Base-by-base conservation (phyloP, 345 rosid genomes). In the Camelina sativa region DNA sequence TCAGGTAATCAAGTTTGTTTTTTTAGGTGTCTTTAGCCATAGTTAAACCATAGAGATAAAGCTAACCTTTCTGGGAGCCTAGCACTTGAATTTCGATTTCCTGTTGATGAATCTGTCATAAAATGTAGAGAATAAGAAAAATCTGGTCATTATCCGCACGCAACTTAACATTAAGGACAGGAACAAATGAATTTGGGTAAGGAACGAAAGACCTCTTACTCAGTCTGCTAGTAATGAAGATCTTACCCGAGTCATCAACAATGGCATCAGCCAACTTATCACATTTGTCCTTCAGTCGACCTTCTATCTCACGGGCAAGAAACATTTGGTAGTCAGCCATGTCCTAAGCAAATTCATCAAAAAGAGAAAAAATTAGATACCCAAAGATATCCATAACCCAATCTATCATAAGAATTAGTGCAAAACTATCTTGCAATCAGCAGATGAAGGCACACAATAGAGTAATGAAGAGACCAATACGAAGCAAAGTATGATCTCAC, bases 1-100 rank as follows among this genome's bases (percentile, higher is more conserved):
- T 17, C 61, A 71, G 61, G 51, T 44, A 35, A 47, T 19, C 37
- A 66, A 8, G 34, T 40, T 53, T 69, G n/a, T 55, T 61, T 30
- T 56, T 69, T 19, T 7, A 67, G 15, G 52, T 52, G 56, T 59
- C 50, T 65, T 23, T 56, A 48, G 52, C 25, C 20, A 55, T 32
- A 56, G 62, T 57, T 73, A 11, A 43, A 63, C 40, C 25, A 55
- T 80, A 53, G 72, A 30, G 22, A 65, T 56, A 62, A 54, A 28
- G 58, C 82, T 74, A 80, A 92, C 98, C 99, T 95, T 82, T 92
- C 99, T 76, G 97, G 98, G 72, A 95, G 92, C 60, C 94, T 85
- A 67, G 97, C 88, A 74, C 85, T 85, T 71, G 90, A 88, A 71
- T 81, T 85, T 75, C 88, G 96, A 81, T 64, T 80, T 80, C 83